phyloP scores from a whole-genome alignment of 805 yeast genomes.

The Kuraishia piskuri region DNA sequence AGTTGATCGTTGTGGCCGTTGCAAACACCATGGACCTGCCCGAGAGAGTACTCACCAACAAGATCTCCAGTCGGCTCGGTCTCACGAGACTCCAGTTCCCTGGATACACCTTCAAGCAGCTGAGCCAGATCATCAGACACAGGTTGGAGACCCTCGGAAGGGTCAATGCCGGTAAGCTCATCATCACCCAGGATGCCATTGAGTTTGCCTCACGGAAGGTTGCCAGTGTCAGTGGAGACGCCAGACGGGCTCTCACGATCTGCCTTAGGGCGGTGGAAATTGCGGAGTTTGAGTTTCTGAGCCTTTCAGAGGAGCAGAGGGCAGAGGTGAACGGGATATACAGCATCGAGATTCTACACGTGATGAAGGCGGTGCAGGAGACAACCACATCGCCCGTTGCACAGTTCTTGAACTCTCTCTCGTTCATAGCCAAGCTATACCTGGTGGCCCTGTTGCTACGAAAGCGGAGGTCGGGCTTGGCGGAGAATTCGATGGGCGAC shows the following conservation, averaged over 20 bases:
- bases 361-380: constrained; percentile 73
- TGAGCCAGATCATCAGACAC: constrained; percentile 64
- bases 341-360: constrained; percentile 62
- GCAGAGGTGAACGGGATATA: constrained; percentile 30
- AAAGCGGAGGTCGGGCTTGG: constrained; percentile 56
- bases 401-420: constrained; percentile 44
- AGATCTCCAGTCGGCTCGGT: constrained; percentile 87
- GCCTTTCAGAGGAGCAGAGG: constrained; percentile 18
- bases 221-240: constrained; percentile 96
- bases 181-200: constrained; percentile 62
- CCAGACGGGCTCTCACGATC: constrained; percentile 82
- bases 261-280: constrained; percentile 85
- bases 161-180: constrained; percentile 29
- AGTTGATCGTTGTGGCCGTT: constrained; percentile 80
- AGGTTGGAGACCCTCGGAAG: constrained; percentile 47
- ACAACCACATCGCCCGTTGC: constrained; percentile 69
- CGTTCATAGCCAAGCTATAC: constrained; percentile 65
- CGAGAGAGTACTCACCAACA: constrained; percentile 77
- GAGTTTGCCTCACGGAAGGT: constrained; percentile 91
- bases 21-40: constrained; percentile 98
- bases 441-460: constrained; percentile 60
- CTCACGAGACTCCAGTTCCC: constrained; percentile 78
- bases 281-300: constrained; percentile 57
- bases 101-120: constrained; percentile 77
- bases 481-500: constrained; percentile 69